Evolutionary conservation across 129 eudicot genomes (phyloP).

Genomic region (Smallanthus sonchifolius): DNA sequence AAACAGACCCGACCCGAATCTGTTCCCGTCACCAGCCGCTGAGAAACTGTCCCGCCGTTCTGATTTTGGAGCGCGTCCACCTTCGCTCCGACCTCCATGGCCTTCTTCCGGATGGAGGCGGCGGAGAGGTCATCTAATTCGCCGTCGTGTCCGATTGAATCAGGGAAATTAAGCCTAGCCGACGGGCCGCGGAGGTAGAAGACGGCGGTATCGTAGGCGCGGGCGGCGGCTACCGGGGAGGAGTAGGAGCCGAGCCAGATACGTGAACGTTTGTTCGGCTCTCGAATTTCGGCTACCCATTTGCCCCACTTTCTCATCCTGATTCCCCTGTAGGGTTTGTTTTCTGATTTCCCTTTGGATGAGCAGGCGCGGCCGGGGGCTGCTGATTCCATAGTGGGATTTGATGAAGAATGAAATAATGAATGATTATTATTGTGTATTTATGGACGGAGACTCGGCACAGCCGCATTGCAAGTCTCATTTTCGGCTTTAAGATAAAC

Average conservation of each 20-base stretch:
- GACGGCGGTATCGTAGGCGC: constrained; percentile 3
- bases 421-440: not conserved
- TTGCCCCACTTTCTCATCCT: constrained; percentile 3
- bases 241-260: constrained; percentile 8
- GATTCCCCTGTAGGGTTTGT: not conserved
- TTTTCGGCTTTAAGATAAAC: constrained; percentile 1
- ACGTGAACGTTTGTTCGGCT: not conserved
- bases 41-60: not conserved
- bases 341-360: not conserved
- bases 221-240: not conserved
- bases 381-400: not conserved
- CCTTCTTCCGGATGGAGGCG: not conserved
- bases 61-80: not conserved
- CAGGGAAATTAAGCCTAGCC: not conserved
- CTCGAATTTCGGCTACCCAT: not conserved
- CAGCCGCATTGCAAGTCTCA: not conserved
- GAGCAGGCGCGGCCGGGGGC: not conserved
- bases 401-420: not conserved
- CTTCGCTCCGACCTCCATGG: not conserved
- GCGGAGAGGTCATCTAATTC: not conserved
- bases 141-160: not conserved
- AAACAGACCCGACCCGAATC: constrained; percentile 1
- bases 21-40: not conserved
- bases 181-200: constrained; percentile 8
- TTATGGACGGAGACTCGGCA: not conserved